A percentile compares a stretch with the other conserved stretches of the same genome.
These are phyloP conservation scores for Fusarium metavorans DNA, from an alignment of 2,329 filamentous ascomycete genomes.

Conservation along the genomic window DNA sequence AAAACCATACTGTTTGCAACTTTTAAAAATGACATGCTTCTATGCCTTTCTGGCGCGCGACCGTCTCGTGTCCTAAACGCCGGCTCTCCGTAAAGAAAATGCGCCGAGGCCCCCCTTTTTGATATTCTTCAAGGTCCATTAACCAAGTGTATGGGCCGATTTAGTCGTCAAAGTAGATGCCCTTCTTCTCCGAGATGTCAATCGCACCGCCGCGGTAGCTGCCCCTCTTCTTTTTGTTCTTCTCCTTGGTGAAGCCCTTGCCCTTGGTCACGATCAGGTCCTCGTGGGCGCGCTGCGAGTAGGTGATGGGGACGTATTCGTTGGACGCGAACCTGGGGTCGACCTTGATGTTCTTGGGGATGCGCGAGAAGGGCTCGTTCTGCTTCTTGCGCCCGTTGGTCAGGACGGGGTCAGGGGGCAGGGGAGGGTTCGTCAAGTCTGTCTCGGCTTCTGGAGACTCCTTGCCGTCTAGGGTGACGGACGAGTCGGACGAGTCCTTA, in stretches of 20 bases:
- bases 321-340: conserved; percentile 81
- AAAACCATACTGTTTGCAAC: background rate
- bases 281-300: conserved; percentile 88
- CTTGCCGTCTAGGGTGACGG: conserved; percentile 62
- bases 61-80: conserved; percentile 38
- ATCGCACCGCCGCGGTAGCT: conserved; percentile 91
- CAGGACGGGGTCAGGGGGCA: conserved; percentile 63
- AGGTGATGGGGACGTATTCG: conserved; percentile 84
- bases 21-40: conserved; percentile 23
- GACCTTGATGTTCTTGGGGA: conserved; percentile 75
- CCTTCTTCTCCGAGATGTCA: conserved; percentile 83
- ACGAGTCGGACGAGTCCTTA: conserved; percentile 56
- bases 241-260: conserved; percentile 99
- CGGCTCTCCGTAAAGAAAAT: conserved; percentile 40
- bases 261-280: conserved; percentile 92
- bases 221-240: conserved; percentile 97
- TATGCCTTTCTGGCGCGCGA: conserved; percentile 33
- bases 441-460: conserved; percentile 56
- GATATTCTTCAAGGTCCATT: background rate
- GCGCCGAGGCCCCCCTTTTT: conserved; percentile 14
- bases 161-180: conserved; percentile 95
- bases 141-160: conserved; percentile 4
- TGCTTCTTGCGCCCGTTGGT: conserved; percentile 59
- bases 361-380: conserved; percentile 81
- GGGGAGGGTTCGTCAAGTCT: conserved; percentile 58